Base-by-base conservation (phyloP, 345 rosid genomes). In the Rhodamnia argentea region DNA sequence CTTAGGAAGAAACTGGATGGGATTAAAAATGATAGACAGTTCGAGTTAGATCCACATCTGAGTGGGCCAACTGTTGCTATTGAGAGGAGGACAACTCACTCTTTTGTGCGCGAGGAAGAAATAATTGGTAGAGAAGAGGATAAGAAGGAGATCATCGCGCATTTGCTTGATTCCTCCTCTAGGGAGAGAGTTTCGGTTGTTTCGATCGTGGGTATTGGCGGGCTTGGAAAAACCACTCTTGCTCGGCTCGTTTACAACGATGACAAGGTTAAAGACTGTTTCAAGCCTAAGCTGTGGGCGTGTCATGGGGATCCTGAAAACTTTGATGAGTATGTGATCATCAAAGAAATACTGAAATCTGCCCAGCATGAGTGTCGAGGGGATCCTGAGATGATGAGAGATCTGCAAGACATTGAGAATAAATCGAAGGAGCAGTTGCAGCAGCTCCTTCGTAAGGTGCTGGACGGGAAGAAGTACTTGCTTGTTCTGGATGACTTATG, bases 141-240 rank as follows among this genome's bases (percentile, higher is more conserved):
- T 12, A 87, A 26, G 56, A 86, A 87, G 15, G 47, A 22, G 37
- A 85, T 89, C 37, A 7, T 91, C 29, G 16, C 64, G 12, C 44
- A 32, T n/a, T n/a, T 90, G 88, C 18, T 84, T 5, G 42, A 32
- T 56, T 52, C 57, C 14, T 47, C 60, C 6, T 53, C 83, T 3
- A 15, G 23, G n/a, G 87, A 58, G 24, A 51, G 83, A 50, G 40
- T 86, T 24, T 59, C 62, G 42, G 90, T 90, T 7, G 83, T 90
- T 54, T 56, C 91, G 42, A 90, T 92, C 16, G 81, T 89, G 1
- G 92, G 93, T 0, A 85, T 83, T 57, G 83, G 86, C 6, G 94
- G 93, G 1, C 57, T 89, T 8, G 93, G 92, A 14, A 92, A 92
- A 52, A 90, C 93, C 40, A 86, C 93, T 1, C 90, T 92, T 78